Evolutionary conservation across 1,139 yeast genomes (phyloP), one percentile per base, ranked within the genome.

Genomic region (Kurtzmaniella natalensis): DNA sequence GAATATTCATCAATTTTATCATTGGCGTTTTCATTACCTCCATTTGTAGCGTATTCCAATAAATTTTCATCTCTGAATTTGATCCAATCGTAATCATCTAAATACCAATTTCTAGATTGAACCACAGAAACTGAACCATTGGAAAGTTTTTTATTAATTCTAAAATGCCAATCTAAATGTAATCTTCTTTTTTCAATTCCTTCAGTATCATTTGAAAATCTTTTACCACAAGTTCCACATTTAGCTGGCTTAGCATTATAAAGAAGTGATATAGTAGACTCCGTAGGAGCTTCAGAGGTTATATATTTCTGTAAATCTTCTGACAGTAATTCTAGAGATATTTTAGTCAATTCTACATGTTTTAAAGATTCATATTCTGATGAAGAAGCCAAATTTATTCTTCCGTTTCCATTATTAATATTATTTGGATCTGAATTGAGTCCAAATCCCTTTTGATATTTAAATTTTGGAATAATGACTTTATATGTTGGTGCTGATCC

Each of bases 121-220:
- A 78, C 76, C 33, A 61, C 61, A 18, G 46, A 38, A 18, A 26
- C 26, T 10, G 27, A 23, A 8, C 44, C 41, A 30, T 45, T 48
- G 18, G 41, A 43, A 31, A 84, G 76, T 48, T 85, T 81, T 51
- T 84, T 85, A 56, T 87, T 89, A 36, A 87, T 84, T 50, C 97
- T 76, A 64, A 88, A 88, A 64, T 92, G 98, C 97, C 97, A 92
- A 59, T 92, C 98, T 47, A 87, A 64, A 58, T 92, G 98, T 29
- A 65, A 48, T 40, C 82, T 70, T 38, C 72, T 70, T 30, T 54
- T 58, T 16, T 58, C 61, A 13, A 70, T 66, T 2, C 94, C 95
- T 34, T 70, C 74, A 2, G 61, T 64, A 29, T 81, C 76, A 34
- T 74, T 73, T 6, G 77, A 69, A 53, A 89, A 94, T 42, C 99